phyloP scores from a whole-genome alignment of 495 filamentous ascomycete genomes.

The Penicillium ochrochloron region DNA sequence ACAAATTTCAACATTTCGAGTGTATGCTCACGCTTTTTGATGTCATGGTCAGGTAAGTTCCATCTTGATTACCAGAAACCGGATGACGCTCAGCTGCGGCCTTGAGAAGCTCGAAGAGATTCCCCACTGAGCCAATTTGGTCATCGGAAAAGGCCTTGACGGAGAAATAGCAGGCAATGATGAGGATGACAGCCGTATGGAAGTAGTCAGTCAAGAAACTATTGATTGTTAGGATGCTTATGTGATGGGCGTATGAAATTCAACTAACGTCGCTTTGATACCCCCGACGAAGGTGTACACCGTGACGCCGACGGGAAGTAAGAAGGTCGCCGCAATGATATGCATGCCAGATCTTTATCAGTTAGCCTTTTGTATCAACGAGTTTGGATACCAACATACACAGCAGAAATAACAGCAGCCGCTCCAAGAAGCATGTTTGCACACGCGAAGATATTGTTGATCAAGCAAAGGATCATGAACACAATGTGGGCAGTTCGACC shows the following conservation, averaged over 20 bases:
- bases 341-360: constrained; percentile 47
- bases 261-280: constrained; percentile 50
- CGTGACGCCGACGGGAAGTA: constrained; percentile 48
- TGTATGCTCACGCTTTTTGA: constrained; percentile 43
- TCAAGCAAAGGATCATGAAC: constrained; percentile 46
- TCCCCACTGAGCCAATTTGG: constrained; percentile 45
- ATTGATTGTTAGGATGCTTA: neutral
- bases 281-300: constrained; percentile 53
- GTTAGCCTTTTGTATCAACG: neutral
- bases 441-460: constrained; percentile 51
- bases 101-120: constrained; percentile 51
- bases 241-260: neutral
- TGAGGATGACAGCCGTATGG: constrained; percentile 51
- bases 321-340: constrained; percentile 48
- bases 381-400: constrained; percentile 30
- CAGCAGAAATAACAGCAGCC: constrained; percentile 40
- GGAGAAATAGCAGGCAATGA: constrained; percentile 53
- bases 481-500: constrained; percentile 44
- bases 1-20: neutral
- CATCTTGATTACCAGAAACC: constrained; percentile 50
- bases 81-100: constrained; percentile 48
- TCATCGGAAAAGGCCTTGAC: constrained; percentile 48
- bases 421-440: constrained; percentile 52
- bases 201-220: constrained; percentile 54
- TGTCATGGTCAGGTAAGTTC: constrained; percentile 56